Base-by-base conservation (phyloP, 805 yeast genomes). In the Ogataea corticis region DNA sequence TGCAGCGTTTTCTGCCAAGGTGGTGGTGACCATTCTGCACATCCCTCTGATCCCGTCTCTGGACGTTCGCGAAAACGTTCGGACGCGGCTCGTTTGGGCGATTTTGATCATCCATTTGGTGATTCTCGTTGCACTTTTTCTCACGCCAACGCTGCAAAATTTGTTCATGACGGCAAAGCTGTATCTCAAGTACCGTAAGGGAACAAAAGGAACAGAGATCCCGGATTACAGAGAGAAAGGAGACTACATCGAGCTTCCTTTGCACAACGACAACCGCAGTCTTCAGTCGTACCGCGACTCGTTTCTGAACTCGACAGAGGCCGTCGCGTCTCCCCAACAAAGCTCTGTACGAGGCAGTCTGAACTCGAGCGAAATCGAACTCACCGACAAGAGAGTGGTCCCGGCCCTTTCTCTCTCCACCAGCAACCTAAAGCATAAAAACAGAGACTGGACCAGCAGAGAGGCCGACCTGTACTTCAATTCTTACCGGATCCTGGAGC, bases 391-490 rank as follows among this genome's bases (percentile, higher is more conserved):
- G 27, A 44, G 66, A 3, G 61, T 50, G 2, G 31, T 59, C 13
- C 61, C 66, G 11, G 52, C 58, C 10, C 38, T 53, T 27, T 41
- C 55, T 29, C 53, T 29, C 10, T 16, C 45, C 13, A 38, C 7
- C 34, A 44, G 37, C 72, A 10, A 17, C 37, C 39, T 33, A 35
- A 17, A 10, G 40, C 40, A 16, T 7, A 27, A 28, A 27, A 42
- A 18, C 30, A 34, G 63, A 10, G 83, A 82, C 57, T 81, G 81
- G 59, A 75, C 83, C 0, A 75, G 76, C 1, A 66, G 87, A 47
- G 87, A 82, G 56, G 82, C 79, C 1, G 87, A 82, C 57, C 52
- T 70, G 27, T 78, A 79, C 46, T 75, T 67, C 54, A 65, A 69
- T 34, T 71, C 71, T 38, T 70, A 63, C 50, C 65, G 73, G 44